phyloP scores from a whole-genome alignment of 1,139 yeast genomes.

The Suhomyces wounanorum region DNA sequence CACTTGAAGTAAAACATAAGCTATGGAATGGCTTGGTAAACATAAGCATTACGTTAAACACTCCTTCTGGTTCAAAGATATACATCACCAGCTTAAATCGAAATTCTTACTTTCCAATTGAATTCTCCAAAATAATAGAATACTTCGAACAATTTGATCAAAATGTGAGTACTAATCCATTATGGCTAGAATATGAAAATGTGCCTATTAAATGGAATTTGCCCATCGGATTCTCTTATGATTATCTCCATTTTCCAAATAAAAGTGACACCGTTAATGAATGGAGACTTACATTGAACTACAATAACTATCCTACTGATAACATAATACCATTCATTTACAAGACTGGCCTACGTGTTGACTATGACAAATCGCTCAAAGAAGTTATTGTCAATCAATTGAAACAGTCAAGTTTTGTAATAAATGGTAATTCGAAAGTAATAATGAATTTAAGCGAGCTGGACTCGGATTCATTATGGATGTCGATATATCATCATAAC shows the following conservation, averaged over 20 bases:
- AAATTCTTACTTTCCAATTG: constrained; percentile 59
- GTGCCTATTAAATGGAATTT: constrained; percentile 75
- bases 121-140: constrained; percentile 39
- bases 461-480: constrained; percentile 60
- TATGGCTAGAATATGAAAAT: constrained; percentile 70
- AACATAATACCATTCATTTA: constrained; percentile 51
- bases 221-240: constrained; percentile 75
- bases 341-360: constrained; percentile 14
- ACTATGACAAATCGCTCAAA: constrained; percentile 37
- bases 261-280: constrained; percentile 3
- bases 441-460: constrained; percentile 72
- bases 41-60: constrained; percentile 32
- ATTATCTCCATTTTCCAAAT: constrained; percentile 38
- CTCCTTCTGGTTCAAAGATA: constrained; percentile 15
- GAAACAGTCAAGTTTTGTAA: constrained; percentile 75
- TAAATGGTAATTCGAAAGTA: constrained; percentile 72
- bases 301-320: constrained; percentile 49
- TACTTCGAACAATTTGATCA: constrained; percentile 47
- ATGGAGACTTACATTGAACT: constrained; percentile 55
- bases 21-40: constrained; percentile 63
- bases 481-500: constrained; percentile 44
- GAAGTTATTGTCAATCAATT: constrained; percentile 71
- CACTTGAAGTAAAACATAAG: constrained; percentile 28
- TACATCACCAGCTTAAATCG: constrained; percentile 37
- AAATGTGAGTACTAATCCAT: constrained; percentile 29